Conservation (phyloP, 345 rosid species). For the Viola odorata region DNA sequence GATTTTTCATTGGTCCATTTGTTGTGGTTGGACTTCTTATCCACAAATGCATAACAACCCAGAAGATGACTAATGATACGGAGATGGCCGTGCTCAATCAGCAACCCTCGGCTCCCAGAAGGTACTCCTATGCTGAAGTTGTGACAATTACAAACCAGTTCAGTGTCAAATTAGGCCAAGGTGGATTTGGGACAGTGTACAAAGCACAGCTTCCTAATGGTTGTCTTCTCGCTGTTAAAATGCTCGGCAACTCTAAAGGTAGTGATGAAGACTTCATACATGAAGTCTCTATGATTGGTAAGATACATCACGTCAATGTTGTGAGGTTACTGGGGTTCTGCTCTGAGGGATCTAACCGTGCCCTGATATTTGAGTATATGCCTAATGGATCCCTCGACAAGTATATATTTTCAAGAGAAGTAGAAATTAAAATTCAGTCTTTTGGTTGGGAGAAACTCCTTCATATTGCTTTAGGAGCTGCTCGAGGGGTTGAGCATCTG, state of each 20-base stretch:
- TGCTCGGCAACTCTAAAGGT: slow-evolving; percentile 12
- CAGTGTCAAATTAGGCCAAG: slow-evolving; percentile 23
- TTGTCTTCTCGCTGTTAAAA: slow-evolving; percentile 25
- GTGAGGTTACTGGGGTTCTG: slow-evolving; percentile 21
- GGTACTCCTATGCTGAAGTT: slow-evolving; percentile 20
- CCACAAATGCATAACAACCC: slow-evolving; percentile 16
- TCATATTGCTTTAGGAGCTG: slow-evolving; percentile 22
- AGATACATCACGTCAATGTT: slow-evolving; percentile 21
- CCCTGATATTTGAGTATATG: slow-evolving; percentile 16
- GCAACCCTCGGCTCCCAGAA: slow-evolving; percentile 7
- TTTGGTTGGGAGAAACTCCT: slow-evolving; percentile 23
- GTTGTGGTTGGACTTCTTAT: slow-evolving; percentile 21
- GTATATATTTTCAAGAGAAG: slow-evolving; percentile 13
- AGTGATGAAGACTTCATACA: slow-evolving; percentile 12
- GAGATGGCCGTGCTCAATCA: slow-evolving; percentile 1
- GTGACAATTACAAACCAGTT: slow-evolving; percentile 20
- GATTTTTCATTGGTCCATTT: slow-evolving; percentile 27
- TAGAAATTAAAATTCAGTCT: neutral
- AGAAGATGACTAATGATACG: slow-evolving; percentile 5
- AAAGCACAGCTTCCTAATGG: slow-evolving; percentile 23
- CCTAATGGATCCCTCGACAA: slow-evolving; percentile 24
- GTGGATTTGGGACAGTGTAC: slow-evolving; percentile 24
- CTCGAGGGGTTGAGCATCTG: slow-evolving; percentile 25
- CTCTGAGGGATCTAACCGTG: slow-evolving; percentile 19
- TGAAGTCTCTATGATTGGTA: slow-evolving; percentile 16